Conservation (phyloP, 1,284 basidiomycete genomes). For the Malassezia nana region DNA sequence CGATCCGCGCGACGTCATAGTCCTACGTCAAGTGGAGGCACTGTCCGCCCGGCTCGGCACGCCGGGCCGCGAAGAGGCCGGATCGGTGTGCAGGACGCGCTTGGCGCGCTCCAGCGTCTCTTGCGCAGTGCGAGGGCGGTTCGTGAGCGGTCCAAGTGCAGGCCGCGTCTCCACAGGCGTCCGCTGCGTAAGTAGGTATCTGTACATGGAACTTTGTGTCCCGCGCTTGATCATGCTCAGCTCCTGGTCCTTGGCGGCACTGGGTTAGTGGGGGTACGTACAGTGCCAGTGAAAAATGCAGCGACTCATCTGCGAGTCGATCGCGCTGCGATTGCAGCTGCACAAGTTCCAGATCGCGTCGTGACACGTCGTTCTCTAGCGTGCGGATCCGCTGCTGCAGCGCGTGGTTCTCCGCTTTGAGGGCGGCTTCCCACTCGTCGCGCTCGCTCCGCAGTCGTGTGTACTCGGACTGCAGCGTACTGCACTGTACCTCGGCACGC, state of each 20-base stretch:
- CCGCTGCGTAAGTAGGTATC: slow-evolving; percentile 4
- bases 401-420: not conserved
- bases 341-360: slow-evolving; percentile 20
- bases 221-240: slow-evolving; percentile 31
- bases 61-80: not conserved
- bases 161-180: not conserved
- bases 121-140: not conserved
- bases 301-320: slow-evolving; percentile 26
- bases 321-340: slow-evolving; percentile 32
- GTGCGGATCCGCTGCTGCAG: slow-evolving; percentile 9
- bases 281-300: slow-evolving; percentile 29
- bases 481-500: slow-evolving; percentile 3
- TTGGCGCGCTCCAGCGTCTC: slow-evolving; percentile 1
- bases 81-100: not conserved
- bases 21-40: not conserved
- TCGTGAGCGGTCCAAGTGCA: not conserved
- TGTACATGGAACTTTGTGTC: slow-evolving; percentile 14
- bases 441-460: not conserved
- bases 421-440: slow-evolving; percentile 7
- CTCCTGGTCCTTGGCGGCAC: slow-evolving; percentile 27
- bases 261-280: not conserved
- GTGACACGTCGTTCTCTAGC: slow-evolving; percentile 20
- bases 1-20: not conserved
- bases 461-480: not conserved
- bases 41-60: not conserved